These are phyloP conservation scores for Patellaria atrata DNA, from an alignment of 495 filamentous ascomycete genomes.

Conservation along the genomic window DNA sequence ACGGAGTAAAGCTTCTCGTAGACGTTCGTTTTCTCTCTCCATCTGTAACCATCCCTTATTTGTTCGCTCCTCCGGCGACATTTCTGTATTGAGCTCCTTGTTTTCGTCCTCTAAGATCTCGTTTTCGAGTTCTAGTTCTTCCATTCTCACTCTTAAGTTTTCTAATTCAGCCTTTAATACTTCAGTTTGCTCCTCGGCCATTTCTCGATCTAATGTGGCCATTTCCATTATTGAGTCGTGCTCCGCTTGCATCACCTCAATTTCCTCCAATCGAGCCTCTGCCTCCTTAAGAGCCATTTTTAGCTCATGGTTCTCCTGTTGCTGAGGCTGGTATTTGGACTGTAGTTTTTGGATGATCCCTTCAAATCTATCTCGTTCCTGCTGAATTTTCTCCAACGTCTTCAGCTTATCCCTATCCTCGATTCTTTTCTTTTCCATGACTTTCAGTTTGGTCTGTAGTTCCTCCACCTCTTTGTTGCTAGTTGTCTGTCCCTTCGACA, in stretches of 20 bases:
- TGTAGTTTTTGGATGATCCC: slow-evolving; percentile 83
- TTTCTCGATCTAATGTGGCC: slow-evolving; percentile 78
- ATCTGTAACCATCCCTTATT: slow-evolving; percentile 82
- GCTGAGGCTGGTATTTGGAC: slow-evolving; percentile 74
- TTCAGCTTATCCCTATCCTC: slow-evolving; percentile 87
- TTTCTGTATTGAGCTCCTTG: slow-evolving; percentile 61
- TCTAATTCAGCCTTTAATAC: slow-evolving; percentile 66
- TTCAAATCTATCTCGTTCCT: slow-evolving; percentile 76
- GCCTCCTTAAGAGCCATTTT: slow-evolving; percentile 64
- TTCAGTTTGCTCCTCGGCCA: slow-evolving; percentile 90
- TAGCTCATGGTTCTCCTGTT: slow-evolving; percentile 63
- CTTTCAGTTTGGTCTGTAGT: slow-evolving; percentile 24
- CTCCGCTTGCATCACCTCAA: slow-evolving; percentile 63
- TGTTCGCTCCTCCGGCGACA: slow-evolving; percentile 74
- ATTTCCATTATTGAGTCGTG: slow-evolving; percentile 77
- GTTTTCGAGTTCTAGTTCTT: slow-evolving; percentile 78
- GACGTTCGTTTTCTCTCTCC: slow-evolving; percentile 73
- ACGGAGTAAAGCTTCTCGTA: slow-evolving; percentile 73
- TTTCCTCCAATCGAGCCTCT: slow-evolving; percentile 47
- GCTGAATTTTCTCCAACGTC: slow-evolving; percentile 55
- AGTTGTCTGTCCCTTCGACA: slow-evolving; percentile 15
- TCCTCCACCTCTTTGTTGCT: slow-evolving; percentile 41
- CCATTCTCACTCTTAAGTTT: slow-evolving; percentile 52
- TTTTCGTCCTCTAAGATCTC: slow-evolving; percentile 84
- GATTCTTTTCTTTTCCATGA: slow-evolving; percentile 32